Conservation (phyloP, 1,284 basidiomycete species). For the Ustilago trichophora region DNA sequence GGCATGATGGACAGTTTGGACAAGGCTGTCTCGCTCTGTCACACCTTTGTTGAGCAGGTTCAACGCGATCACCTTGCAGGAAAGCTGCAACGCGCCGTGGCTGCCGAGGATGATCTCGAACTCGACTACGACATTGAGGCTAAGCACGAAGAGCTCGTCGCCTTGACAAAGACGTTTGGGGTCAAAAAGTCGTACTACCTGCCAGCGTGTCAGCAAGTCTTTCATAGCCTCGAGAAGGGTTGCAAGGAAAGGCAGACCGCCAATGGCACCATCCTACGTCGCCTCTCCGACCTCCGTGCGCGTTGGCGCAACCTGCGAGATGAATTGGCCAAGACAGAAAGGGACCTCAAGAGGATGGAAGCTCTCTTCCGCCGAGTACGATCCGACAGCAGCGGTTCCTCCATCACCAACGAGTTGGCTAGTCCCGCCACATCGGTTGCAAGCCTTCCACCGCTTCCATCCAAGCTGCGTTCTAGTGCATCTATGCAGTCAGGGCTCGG, state of each 20-base stretch:
- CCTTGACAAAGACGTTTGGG: constrained; percentile 42
- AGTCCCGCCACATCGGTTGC: constrained; percentile 32
- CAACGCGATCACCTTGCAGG: constrained; percentile 30
- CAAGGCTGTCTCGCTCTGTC: constrained; percentile 84
- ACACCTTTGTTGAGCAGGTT: constrained; percentile 70
- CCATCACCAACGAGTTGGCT: constrained; percentile 19
- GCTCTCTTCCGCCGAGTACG: constrained; percentile 69
- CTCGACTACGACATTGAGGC: constrained; percentile 27
- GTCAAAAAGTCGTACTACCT: constrained; percentile 77
- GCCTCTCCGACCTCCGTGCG: constrained; percentile 83
- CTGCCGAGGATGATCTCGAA: constrained; percentile 26
- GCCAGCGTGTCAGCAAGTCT: constrained; percentile 87
- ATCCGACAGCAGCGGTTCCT: constrained; percentile 35
- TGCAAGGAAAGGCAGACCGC: constrained; percentile 87
- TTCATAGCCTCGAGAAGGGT: constrained; percentile 91
- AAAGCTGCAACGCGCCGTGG: constrained; percentile 10
- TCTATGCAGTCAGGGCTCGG: constrained; percentile 37
- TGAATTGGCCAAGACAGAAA: constrained; percentile 78
- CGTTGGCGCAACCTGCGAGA: constrained; percentile 82
- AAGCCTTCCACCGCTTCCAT: constrained; percentile 23
- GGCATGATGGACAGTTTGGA: constrained; percentile 96
- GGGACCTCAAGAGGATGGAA: constrained; percentile 80
- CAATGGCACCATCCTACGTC: constrained; percentile 89
- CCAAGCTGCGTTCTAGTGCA: constrained; percentile 24
- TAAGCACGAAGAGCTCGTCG: constrained; percentile 42